Evolutionary conservation across 2,329 filamentous ascomycete species (phyloP), one percentile per base, ranked within the genome.

Genomic region (Aspergillus novoparasiticus): DNA sequence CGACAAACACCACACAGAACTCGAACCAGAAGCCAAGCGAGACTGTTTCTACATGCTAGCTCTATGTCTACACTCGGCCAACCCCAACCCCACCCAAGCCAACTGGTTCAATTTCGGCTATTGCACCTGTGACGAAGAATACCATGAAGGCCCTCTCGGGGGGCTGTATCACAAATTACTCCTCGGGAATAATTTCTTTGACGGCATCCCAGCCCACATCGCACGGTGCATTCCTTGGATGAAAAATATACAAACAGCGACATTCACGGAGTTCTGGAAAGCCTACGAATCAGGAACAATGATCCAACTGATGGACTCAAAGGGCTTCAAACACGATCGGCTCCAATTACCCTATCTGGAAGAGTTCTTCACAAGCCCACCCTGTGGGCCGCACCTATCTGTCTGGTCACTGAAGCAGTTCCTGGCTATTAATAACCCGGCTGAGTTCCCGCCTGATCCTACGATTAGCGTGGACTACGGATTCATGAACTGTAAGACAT

Each of bases 121-220:
- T 19, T 50, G 23, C 16, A 30, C 46, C 14, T n/a, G 26, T 19
- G 0, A 16, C 23, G 14, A 19, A 0, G 46, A 50, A 50, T 2
- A 12, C 0, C 0, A 30, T 0, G 26, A 30, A 28, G 4, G 19
- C 0, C 5, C 14, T 19, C 26, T 28, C 6, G 26, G 46, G 8
- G 16, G 3, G 2, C 23, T 50, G 4, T 30, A 50, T 3, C 5
- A 16, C 30, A 30, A 6, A 28, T 14, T 50, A 30, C 46, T 50
- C 12, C 2, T 28, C 12, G 45, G 45, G 1, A 12, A 48, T 12
- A 48, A 26, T 16, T 2, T 14, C 2, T 48, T 14, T 4, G 14
- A 50, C 5, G 23, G 23, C 23, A 23, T 23, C 23, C 23, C 23
- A 23, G 23, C 23, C 23, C 23, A 23, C 23, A 2, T 23, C 23